Base-by-base conservation (phyloP, 2,329 filamentous ascomycete species). In the Xylariaceae sp. region DNA sequence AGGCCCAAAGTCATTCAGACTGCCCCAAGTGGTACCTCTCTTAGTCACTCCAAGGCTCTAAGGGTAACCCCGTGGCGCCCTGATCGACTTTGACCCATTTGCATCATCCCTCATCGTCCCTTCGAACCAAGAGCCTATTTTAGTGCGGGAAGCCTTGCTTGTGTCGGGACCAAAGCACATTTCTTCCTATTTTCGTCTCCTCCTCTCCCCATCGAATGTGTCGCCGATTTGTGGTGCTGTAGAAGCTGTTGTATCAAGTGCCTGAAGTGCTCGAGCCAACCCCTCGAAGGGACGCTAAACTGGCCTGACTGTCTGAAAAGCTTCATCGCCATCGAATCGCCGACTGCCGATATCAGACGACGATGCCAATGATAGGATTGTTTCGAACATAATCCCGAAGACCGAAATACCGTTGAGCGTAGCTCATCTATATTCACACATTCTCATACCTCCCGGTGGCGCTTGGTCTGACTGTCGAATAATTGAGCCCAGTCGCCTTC, bases 21-120 rank as follows among this genome's bases (percentile, higher is more conserved):
- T 24, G n/a, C 26, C 26, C 26, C 5, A 28, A 43, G 34, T 39
- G 27, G 41, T 32, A 28, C 30, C 26, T 21, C 5, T 21, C 34
- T 29, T 43, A 26, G 40, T 40, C 40, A 43, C 43, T 40, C 43
- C 43, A n/a, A n/a, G n/a, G 36, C 36, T 38, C 8, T 11, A n/a
- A 28, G 7, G 26, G 9, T 13, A 26, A 43, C 44, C 40, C 43
- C 43, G 43, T 43, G 31, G 37, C 41, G 37, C 31, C 40, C 31
- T 33, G 26, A 32, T 35, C 40, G 40, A 41, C 11, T 6, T 6
- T 11, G 7, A 11, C 11, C 21, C 21, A 11, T 11, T 7, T 41
- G 29, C 37, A 41, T 44, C 44, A 41, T 44, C 41, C 40, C 40
- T 44, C 44, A 41, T 46, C 40, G 34, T 46, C 37, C 16, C 38